Conservation (phyloP, 306 rosid genomes). For the Canavalia gladiata region DNA sequence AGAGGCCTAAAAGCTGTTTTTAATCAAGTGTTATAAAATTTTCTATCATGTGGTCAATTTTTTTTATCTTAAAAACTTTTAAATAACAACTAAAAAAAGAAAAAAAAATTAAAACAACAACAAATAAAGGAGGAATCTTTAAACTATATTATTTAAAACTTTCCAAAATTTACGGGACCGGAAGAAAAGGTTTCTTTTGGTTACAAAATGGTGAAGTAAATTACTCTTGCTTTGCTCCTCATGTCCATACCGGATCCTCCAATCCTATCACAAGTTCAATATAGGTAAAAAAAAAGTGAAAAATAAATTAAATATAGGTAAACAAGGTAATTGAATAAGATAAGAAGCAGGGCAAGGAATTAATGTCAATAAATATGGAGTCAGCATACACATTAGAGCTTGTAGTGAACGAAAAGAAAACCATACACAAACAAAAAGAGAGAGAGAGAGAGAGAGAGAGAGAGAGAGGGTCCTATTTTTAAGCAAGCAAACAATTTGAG, state of each 20-base stretch:
- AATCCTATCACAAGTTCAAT: constrained; percentile 60
- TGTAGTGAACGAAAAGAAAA: neutral
- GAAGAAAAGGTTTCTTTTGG: neutral
- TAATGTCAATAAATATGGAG: neutral
- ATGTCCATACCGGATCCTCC: constrained; percentile 95
- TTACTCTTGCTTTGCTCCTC: constrained; percentile 96
- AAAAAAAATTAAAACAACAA: no score
- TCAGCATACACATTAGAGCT: neutral
- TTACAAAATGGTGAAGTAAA: constrained; percentile 33
- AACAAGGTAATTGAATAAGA: neutral
- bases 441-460: no score
- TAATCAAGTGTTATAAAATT: no score
- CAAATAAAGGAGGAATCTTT: neutral
- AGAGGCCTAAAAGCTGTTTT: no score
- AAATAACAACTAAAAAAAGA: no score
- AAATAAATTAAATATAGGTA: neutral
- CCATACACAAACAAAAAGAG: no score
- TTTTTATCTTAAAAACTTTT: no score
- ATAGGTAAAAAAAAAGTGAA: neutral
- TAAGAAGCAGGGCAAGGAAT: neutral
- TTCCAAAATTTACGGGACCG: no score
- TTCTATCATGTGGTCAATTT: no score
- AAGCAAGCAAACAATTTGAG: no score
- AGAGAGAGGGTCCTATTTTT: no score
- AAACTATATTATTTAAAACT: neutral